Evolutionary conservation across 306 rosid species (phyloP), one percentile per base, ranked within the genome.

Genomic region (Hylodesmum podocarpum): DNA sequence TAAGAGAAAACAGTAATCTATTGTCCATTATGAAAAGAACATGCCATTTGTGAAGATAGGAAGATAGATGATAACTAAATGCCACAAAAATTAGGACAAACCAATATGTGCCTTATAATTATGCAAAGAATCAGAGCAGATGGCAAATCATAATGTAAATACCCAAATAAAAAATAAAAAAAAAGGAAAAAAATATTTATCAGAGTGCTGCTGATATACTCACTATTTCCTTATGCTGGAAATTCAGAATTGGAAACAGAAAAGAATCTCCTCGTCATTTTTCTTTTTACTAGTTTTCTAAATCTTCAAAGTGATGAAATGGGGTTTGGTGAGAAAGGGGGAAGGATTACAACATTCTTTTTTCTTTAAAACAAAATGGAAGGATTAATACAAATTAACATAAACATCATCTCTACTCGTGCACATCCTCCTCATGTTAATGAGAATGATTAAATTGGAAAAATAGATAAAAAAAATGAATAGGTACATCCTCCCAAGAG

Each of bases 401-500:
- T 25, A 27, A 28, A 37, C 14, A 34, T 16, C 27, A 34, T 50
- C 65, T 21, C 43, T 22, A 25, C 36, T 1, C 37, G 37, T 0
- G 7, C 13, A 27, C 13, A 21, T 5, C 21, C 36, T 61, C 55
- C 25, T 4, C 8, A 66, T 13, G 28, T 67, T 54, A 78, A 58
- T 41, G 74, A 54, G 22, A 19, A 77, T 5, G 36, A 55, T 28
- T 13, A 66, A 67, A 31, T 41, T 19, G 9, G 15, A 13, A 68
- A 19, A 55, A 50, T 33, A 33, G 36, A 8, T n/a, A n/a, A n/a
- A n/a, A n/a, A n/a, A n/a, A n/a, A n/a, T n/a, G n/a, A 63, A 28
- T 0, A 21, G 21, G 73, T 69, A 68, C 61, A 58, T 44, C 70
- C 49, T 55, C 63, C 70, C 14, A 77, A 28, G 40, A 44, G 53